Evolutionary conservation across 139 green algal species (phyloP).

Genomic region (Coelastrella sp.): DNA sequence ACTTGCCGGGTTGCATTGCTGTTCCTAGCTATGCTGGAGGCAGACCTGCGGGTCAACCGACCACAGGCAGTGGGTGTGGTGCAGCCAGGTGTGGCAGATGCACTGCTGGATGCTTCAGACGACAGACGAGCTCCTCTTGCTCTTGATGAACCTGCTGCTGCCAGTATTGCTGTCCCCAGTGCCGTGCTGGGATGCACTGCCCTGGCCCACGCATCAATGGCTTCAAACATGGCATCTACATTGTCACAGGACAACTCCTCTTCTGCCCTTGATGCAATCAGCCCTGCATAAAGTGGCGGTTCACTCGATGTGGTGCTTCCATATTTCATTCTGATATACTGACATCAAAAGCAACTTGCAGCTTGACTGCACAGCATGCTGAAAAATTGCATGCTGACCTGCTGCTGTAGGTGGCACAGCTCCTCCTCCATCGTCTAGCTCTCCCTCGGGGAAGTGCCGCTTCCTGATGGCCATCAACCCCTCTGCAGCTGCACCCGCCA

Average conservation of each 20-base stretch:
- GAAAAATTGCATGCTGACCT: neutral
- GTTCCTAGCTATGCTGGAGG: neutral
- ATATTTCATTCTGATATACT: neutral
- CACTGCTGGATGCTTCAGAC: neutral
- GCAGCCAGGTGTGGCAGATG: neutral
- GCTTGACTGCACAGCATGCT: neutral
- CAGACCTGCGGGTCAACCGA: neutral
- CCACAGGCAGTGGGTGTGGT: neutral
- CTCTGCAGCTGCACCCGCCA: conserved; percentile 71
- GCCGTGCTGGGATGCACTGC: neutral
- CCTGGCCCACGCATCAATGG: conserved; percentile 17
- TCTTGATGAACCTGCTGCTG: neutral
- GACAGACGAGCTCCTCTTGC: neutral
- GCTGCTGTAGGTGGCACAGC: conserved; percentile 64
- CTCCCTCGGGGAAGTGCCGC: conserved; percentile 65
- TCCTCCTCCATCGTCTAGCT: conserved; percentile 73
- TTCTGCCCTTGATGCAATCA: conserved; percentile 54
- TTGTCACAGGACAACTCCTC: conserved; percentile 49
- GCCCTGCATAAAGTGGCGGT: conserved; percentile 37
- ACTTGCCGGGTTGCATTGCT: neutral
- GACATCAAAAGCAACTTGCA: neutral
- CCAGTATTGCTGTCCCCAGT: neutral
- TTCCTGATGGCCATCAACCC: conserved; percentile 58
- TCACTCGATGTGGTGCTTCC: neutral
- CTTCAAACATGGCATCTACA: conserved; percentile 31